Percentiles rank a stretch among this genome's conserved stretches.
Conservation (phyloP, 768 basidiomycete genomes). For the Lentinula sp. region DNA sequence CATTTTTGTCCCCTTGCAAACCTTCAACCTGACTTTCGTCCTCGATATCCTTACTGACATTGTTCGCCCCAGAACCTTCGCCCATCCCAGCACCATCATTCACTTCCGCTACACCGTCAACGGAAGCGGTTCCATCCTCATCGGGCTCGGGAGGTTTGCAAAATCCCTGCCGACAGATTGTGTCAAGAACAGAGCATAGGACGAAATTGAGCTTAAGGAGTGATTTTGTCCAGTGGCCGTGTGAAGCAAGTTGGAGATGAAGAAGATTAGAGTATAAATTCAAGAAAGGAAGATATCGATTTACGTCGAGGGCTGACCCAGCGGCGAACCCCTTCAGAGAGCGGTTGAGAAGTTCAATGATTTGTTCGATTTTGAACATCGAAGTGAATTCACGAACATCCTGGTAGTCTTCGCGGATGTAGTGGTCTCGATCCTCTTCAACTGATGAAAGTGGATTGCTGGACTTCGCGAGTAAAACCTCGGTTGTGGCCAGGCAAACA, state of each 20-base stretch:
- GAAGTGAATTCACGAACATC: slow-evolving; percentile 39
- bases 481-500: slow-evolving; percentile 57
- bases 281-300: slow-evolving; percentile 71
- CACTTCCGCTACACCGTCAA: slow-evolving; percentile 32
- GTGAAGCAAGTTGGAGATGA: slow-evolving; percentile 48
- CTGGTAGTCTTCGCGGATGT: slow-evolving; percentile 42
- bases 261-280: slow-evolving; percentile 53
- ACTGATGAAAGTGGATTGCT: slow-evolving; percentile 20
- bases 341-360: slow-evolving; percentile 34
- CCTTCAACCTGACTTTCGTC: slow-evolving; percentile 98
- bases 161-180: slow-evolving; percentile 82
- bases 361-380: slow-evolving; percentile 39
- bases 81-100: slow-evolving; percentile 83
- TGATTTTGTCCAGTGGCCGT: slow-evolving; percentile 63
- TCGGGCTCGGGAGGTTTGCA: slow-evolving; percentile 80
- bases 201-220: slow-evolving; percentile 83
- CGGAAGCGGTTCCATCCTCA: slow-evolving; percentile 45
- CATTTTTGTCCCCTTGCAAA: slow-evolving; percentile 59
- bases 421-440: slow-evolving; percentile 23
- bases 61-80: slow-evolving; percentile 76
- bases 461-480: slow-evolving; percentile 45
- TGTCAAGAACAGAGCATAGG: slow-evolving; percentile 65
- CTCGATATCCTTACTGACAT: slow-evolving; percentile 91
- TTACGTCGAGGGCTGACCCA: slow-evolving; percentile 25
- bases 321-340: slow-evolving; percentile 32